These are phyloP conservation scores for Russula sp. DNA, from an alignment of 768 basidiomycete genomes.

Conservation along the genomic window DNA sequence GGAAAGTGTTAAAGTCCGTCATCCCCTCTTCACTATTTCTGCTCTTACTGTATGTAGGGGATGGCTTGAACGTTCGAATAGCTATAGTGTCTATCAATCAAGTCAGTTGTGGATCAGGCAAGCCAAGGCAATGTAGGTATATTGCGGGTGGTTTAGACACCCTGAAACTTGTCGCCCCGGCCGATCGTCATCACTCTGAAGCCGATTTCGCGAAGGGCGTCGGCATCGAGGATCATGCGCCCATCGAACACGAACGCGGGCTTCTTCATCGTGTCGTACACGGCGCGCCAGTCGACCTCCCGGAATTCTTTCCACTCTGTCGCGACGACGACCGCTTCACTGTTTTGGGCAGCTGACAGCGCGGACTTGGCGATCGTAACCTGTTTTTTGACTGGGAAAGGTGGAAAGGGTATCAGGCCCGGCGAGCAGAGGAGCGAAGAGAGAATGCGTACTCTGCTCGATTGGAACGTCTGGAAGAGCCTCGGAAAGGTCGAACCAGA, in stretches of 20 bases:
- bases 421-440: conserved; percentile 3
- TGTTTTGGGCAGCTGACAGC: conserved; percentile 79
- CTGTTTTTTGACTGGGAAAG: conserved; percentile 70
- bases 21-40: not conserved
- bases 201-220: conserved; percentile 75
- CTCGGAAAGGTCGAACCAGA: conserved; percentile 75
- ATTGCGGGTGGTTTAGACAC: not conserved
- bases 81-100: not conserved
- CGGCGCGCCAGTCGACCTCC: conserved; percentile 81
- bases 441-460: conserved; percentile 51
- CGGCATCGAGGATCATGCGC: conserved; percentile 77
- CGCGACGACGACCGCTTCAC: conserved; percentile 92
- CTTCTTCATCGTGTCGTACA: conserved; percentile 89
- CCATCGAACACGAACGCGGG: conserved; percentile 99
- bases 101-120: not conserved
- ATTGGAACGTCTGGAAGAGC: conserved; percentile 59
- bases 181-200: conserved; percentile 77
- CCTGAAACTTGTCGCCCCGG: conserved; percentile 41
- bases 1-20: not conserved
- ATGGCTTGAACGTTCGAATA: too few relatives aligned
- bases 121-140: not conserved
- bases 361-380: conserved; percentile 75
- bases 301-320: conserved; percentile 99
- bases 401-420: not conserved
- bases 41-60: not conserved